Percentiles rank a stretch among this genome's conserved stretches.
Conservation (phyloP, 306 rosid species). For the Cicer pinnatifidum region DNA sequence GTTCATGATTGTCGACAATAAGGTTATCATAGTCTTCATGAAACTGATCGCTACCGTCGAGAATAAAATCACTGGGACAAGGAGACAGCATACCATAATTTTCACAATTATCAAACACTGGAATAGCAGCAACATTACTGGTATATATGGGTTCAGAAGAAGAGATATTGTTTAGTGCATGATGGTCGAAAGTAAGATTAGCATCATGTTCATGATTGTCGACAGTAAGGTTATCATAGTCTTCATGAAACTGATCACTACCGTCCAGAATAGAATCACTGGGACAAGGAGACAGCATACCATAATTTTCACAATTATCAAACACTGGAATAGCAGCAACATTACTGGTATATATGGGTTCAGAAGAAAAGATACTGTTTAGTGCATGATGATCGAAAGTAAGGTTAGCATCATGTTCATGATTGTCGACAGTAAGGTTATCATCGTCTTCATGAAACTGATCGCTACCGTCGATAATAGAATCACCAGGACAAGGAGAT, state of each 20-base stretch:
- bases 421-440: neutral
- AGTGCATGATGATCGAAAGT: constrained; percentile 57
- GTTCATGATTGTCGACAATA: neutral
- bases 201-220: too few species aligned
- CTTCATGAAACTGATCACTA: too few species aligned
- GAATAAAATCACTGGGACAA: constrained; percentile 48
- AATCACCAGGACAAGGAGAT: constrained; percentile 46
- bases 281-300: too few species aligned
- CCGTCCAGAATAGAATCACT: too few species aligned
- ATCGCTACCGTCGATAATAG: constrained; percentile 43
- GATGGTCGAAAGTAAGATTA: too few species aligned
- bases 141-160: neutral
- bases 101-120: constrained; percentile 49
- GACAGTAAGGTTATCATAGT: too few species aligned
- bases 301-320: too few species aligned
- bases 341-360: constrained; percentile 51
- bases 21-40: constrained; percentile 41
- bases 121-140: constrained; percentile 38
- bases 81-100: constrained; percentile 43
- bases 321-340: too few species aligned
- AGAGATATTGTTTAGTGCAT: too few species aligned
- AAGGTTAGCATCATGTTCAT: too few species aligned
- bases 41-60: constrained; percentile 43
- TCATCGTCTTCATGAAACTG: constrained; percentile 46
- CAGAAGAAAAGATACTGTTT: constrained; percentile 64